Evolutionary conservation across 148 eudicot genomes (phyloP), one percentile per base, ranked within the genome.

Genomic region (Nepenthes gracilis): DNA sequence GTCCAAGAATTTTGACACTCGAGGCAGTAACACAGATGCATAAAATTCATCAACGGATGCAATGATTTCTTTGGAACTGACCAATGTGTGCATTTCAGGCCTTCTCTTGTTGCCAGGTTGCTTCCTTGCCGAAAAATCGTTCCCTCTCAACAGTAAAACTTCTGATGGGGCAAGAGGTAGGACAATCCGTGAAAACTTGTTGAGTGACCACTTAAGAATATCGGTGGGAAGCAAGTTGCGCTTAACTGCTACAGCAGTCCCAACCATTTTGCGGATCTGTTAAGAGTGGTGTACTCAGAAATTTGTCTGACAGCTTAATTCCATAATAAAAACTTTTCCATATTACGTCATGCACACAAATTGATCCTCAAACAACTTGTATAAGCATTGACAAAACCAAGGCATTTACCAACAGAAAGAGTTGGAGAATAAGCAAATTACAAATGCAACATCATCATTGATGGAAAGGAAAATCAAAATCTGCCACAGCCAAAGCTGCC

Each of bases 181-280:
- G 55, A 85, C 65, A 59, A 92, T 78, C 61, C 97, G 73, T 35
- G 97, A 77, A 63, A 81, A 88, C 74, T 88, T 92, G 80, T 72
- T 76, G 57, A 88, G 80, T 6, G 96, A 92, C 71, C 88, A n/a
- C 57, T 69, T 60, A 36, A 92, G 57, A 62, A 88, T 70, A 68
- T 92, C 97, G 70, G 82, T 78, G 43, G 90, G 88, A 43, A 92
- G 84, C 64, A 92, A 67, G 15, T 81, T 75, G 33, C 97, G 96
- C 71, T 92, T 92, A 40, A 88, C 78, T 1, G 97, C 96, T 13
- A 92, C 85, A 23, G 96, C 96, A 35, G 97, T 82, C 37, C 96
- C 97, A 50, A 87, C 83, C 97, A 92, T 92, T 80, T 92, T 92
- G 72, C 96, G 96, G 64, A 92, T 92, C 97, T 92, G 92, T 55